These are phyloP conservation scores for Fragilariopsis cylindrus DNA, from an alignment of 108 stramenopile genomes.

Conservation along the genomic window DNA sequence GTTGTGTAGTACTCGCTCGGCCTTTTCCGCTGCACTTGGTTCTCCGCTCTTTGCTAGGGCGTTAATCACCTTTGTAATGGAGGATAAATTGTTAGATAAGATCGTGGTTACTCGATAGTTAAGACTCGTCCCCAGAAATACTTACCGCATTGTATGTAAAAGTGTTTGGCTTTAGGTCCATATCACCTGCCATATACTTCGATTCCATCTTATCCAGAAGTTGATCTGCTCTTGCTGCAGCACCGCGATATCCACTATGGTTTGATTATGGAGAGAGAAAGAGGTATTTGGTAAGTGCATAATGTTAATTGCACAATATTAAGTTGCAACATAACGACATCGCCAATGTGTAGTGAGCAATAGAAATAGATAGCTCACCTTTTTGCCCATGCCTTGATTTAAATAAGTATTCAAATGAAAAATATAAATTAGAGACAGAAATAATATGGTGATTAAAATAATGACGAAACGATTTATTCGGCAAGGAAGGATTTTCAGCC, in stretches of 20 bases:
- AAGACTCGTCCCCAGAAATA: background rate
- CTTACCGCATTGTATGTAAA: conserved; percentile 60
- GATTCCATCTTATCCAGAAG: conserved; percentile 87
- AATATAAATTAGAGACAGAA: background rate
- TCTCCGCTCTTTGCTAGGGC: conserved; percentile 84
- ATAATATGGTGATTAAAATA: background rate
- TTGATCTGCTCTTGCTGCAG: conserved; percentile 76
- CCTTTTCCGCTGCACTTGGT: conserved; percentile 77
- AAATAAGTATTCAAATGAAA: background rate
- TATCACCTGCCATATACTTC: conserved; percentile 79
- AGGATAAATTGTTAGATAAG: background rate
- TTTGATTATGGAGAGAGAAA: background rate
- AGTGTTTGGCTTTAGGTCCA: conserved; percentile 68
- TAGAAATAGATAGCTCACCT: conserved; percentile 14
- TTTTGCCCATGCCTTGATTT: conserved; percentile 50
- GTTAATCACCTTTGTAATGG: conserved; percentile 57
- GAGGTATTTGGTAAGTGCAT: background rate
- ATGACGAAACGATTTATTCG: background rate
- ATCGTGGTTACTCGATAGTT: too few species aligned
- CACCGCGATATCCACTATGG: conserved; percentile 71
- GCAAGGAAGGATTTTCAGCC: background rate
- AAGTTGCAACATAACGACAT: background rate
- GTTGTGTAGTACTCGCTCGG: conserved; percentile 78
- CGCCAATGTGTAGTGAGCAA: background rate
- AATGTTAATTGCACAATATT: background rate